Base-by-base conservation (phyloP, 305 asterid genomes). In the Striga hermonthica region DNA sequence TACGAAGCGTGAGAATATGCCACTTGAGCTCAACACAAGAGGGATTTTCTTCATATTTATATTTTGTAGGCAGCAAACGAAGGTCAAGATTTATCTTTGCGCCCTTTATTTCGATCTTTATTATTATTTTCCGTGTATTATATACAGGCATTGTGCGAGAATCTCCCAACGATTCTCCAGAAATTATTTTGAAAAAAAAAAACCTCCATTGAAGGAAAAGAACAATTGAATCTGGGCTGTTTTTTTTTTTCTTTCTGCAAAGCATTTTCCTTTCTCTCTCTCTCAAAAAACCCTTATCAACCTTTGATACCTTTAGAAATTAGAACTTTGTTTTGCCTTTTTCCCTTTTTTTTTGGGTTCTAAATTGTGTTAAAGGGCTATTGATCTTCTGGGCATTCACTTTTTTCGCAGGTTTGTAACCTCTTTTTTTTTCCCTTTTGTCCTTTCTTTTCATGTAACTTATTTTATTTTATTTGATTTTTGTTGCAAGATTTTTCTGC, bases 221-320 rank as follows among this genome's bases (percentile, higher is more conserved):
- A 44, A 50, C n/a, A 41, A 64, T 44, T 36, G 34, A 43, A 40
- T 57, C 65, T 56, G 47, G 73, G 34, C 35, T 69, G 62, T 70
- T 48, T 70, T 47, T 68, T 7, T 31, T 54, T 62, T 72, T 77
- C 70, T 59, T 62, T 22, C 31, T 39, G 12, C 48, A 44, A 63
- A 16, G 76, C 70, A 74, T 81, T 13, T 68, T 28, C 14, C 13
- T 62, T 10, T 71, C 50, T 57, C 61, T 13, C 36, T 47, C 66
- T 45, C 15, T 36, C n/a, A 57, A 57, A 67, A 76, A 80, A 65
- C 76, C 79, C 76, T 70, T 71, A 73, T 71, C 81, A 13, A 39
- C 56, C 54, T 70, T 45, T 45, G 10, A 0, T 10, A 9, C 3
- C 50, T 45, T 66, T 66, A 4, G 55, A 69, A 35, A 22, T 22